Evolutionary conservation across 768 basidiomycete genomes (phyloP), one percentile per base, ranked within the genome.

Genomic region (Dioszegia aurantiaca): DNA sequence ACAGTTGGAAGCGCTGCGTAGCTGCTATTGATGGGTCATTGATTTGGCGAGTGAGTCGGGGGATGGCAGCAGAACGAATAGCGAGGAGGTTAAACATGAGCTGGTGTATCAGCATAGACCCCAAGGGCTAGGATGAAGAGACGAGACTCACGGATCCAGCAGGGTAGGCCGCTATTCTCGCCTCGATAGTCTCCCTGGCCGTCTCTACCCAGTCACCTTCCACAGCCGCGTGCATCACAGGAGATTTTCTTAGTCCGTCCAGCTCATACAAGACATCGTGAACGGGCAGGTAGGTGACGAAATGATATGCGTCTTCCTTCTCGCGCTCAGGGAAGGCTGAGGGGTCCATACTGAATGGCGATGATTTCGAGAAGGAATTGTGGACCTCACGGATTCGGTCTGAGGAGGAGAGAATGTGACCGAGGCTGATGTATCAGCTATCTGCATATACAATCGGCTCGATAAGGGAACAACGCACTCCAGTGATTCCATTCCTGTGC

Each of bases 41-140:
- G 23, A 91, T 75, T 48, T 86, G 84, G 23, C 80, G 70, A 72
- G 85, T 82, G 23, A 97, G 81, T 4, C 76, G 68, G 12, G 88
- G 88, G 24, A 95, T 65, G 28, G 89, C 87, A 72, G 90, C 88
- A 41, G 87, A 85, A 55, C 87, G 86, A 42, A 99, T 79, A 5
- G 89, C 90, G 33, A 95, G 84, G 33, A 97, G 83, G 76, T 87
- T 92, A 80, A 97, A 97, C 73, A 93, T 89, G 53, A 94, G 81
- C 90, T 93, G 62, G 1, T 17, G 3, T 30, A 31, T 58, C 48
- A 63, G 60, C 45, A 8, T n/a, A 27, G 43, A 14, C 17, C 12
- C 26, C 19, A 48, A 26, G 19, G 12, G 0, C 1, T n/a, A n/a
- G n/a, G n/a, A n/a, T n/a, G n/a, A n/a, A n/a, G n/a, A n/a, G n/a